A percentile compares a stretch with the other conserved stretches of the same genome.
Evolutionary conservation across 2,329 filamentous ascomycete species (phyloP).

Genomic region (Chaetomium sp.): DNA sequence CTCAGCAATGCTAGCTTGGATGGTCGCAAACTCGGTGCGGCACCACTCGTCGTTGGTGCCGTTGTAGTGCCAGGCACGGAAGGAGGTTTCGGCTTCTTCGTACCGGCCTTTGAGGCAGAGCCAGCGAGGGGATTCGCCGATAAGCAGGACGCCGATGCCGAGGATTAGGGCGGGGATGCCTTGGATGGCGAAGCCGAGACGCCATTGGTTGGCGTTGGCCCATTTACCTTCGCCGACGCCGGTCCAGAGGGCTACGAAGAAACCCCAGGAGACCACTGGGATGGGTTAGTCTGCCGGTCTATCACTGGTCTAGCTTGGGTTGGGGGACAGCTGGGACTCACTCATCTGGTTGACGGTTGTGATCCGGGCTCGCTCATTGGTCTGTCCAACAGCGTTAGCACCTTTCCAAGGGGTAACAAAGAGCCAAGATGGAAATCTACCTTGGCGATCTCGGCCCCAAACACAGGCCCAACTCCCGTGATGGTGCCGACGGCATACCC

Average conservation of each 20-base stretch:
- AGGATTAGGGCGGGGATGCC: slow-evolving; percentile 31
- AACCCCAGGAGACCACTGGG: slow-evolving; percentile 36
- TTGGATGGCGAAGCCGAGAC: slow-evolving; percentile 34
- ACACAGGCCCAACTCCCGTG: slow-evolving; percentile 36
- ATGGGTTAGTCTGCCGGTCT: not conserved
- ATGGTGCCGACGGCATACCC: slow-evolving; percentile 37
- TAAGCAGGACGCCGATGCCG: slow-evolving; percentile 31
- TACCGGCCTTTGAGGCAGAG: slow-evolving; percentile 31
- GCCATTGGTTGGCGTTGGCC: slow-evolving; percentile 34
- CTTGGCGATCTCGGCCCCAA: slow-evolving; percentile 37
- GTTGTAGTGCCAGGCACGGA: slow-evolving; percentile 31
- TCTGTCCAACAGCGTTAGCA: slow-evolving; percentile 15
- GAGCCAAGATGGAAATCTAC: slow-evolving; percentile 12
- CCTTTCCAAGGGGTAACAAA: not conserved
- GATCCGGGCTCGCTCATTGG: slow-evolving; percentile 34
- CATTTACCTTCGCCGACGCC: slow-evolving; percentile 35
- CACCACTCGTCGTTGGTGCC: slow-evolving; percentile 34
- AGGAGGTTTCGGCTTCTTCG: slow-evolving; percentile 31
- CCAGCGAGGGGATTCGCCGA: slow-evolving; percentile 34
- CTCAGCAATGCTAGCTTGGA: slow-evolving; percentile 33
- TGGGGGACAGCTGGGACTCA: slow-evolving; percentile 15
- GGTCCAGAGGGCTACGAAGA: slow-evolving; percentile 36
- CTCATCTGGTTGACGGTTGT: slow-evolving; percentile 38
- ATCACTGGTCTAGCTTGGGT: too few relatives aligned
- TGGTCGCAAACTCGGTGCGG: slow-evolving; percentile 28